Base-by-base conservation (phyloP, 2,329 filamentous ascomycete species). In the Fusarium haematococcum region DNA sequence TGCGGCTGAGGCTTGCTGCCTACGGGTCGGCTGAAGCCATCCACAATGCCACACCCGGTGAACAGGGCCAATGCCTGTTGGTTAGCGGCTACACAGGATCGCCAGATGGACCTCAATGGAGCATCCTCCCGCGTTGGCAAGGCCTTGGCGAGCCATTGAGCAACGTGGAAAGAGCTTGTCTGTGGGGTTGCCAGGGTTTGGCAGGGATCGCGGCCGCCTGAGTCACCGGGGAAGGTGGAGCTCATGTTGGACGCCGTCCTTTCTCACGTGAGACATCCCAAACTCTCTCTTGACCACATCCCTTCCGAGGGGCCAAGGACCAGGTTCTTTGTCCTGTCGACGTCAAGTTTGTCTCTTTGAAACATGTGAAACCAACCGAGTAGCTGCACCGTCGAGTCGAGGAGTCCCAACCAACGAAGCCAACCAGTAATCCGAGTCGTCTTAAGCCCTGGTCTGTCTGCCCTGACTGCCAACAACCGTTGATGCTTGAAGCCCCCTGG, bases 221-320 rank as follows among this genome's bases (percentile, higher is more conserved):
- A 77, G 74, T 77, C 75, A 77, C 67, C 71, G 64, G 71, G 70
- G 63, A 68, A 72, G 65, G 73, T 68, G 74, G 73, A 71, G 56
- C 56, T 57, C 4, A 7, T 23, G 35, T 16, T 8, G 30, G 20
- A 14, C 16, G 56, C 23, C 45, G 37, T 61, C 54, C 69, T 27
- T 4, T 68, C 20, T 59, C 32, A 61, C 67, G 57, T 69, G 71
- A 74, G 63, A 16, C 59, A 3, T n/a, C n/a, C 20, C 9, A 45
- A 54, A 54, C 48, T 54, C 48, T 54, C 27, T 54, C 48, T 54
- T 30, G 27, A 54, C 48, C 48, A 33, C 48, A 54, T 54, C 30
- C 48, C 48, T 32, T 54, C 4, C 4, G 48, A 59, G 35, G 33
- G 16, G 20, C 16, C 11, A 27, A 39, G 33, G 23, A 30, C 32